Percentiles rank a stretch among this genome's conserved stretches.
Conservation (phyloP, 2,329 filamentous ascomycete species). For the Talaromyces sp. region DNA sequence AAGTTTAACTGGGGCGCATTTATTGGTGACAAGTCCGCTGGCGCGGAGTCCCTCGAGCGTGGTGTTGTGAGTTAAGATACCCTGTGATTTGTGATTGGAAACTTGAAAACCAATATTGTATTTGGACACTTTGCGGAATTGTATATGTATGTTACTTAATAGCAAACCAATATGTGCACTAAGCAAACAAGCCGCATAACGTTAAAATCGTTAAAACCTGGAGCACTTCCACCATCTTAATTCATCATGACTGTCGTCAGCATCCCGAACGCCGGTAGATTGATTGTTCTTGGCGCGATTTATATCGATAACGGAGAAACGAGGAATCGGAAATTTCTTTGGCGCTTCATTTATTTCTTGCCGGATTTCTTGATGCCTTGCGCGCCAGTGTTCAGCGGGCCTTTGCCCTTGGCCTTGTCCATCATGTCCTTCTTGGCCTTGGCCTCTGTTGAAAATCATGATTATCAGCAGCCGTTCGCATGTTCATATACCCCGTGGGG, state of each 20-base stretch:
- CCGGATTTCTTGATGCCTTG: conserved; percentile 98
- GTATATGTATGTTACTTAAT: neutral
- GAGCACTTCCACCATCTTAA: neutral
- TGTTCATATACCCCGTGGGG: neutral
- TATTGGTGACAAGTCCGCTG: neutral
- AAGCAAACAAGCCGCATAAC: neutral
- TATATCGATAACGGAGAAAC: neutral
- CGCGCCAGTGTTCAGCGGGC: conserved; percentile 74
- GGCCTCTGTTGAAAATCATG: conserved; percentile 52
- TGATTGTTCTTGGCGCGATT: neutral
- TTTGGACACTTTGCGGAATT: neutral
- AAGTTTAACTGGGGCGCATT: neutral
- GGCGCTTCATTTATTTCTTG: conserved; percentile 68
- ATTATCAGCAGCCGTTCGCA: neutral
- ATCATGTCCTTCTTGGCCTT: conserved; percentile 81
- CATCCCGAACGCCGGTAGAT: neutral
- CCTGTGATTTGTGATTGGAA: neutral
- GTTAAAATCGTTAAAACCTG: neutral
- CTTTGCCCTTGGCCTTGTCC: conserved; percentile 79
- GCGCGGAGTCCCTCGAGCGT: conserved; percentile 2
- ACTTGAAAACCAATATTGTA: neutral
- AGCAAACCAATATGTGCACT: neutral
- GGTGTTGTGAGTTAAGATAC: conserved; percentile 4
- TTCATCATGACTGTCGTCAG: neutral
- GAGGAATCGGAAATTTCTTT: neutral